Evolutionary conservation across 2,329 filamentous ascomycete genomes (phyloP).

Genomic region (Diplodia scrobiculata): DNA sequence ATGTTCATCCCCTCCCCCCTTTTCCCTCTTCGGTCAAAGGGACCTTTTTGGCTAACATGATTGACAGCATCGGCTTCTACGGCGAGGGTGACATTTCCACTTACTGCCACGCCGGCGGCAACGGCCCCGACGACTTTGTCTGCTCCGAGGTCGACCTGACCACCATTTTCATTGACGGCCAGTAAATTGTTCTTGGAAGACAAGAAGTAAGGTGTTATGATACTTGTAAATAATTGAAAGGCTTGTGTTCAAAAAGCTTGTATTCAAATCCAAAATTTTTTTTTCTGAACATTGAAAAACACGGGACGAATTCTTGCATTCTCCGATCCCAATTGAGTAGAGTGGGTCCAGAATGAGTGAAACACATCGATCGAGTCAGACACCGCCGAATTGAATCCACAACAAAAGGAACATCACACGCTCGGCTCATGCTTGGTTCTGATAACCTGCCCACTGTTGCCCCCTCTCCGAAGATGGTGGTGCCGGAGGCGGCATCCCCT

Average conservation of each 20-base stretch:
- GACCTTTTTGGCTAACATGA: neutral
- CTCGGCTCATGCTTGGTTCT: neutral
- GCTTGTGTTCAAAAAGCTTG: neutral
- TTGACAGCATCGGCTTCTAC: conserved; percentile 3
- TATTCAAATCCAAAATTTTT: neutral
- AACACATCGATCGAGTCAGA: too few relatives aligned
- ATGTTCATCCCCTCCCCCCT: neutral
- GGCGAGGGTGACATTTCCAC: conserved; percentile 9
- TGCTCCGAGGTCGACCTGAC: conserved; percentile 12
- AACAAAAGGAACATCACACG: neutral
- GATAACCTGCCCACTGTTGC: neutral
- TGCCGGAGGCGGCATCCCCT: neutral
- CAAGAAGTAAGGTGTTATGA: neutral
- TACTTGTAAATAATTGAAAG: conserved; percentile 5
- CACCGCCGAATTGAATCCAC: too few relatives aligned
- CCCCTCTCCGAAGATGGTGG: neutral
- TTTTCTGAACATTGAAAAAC: too few relatives aligned
- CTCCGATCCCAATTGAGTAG: too few relatives aligned
- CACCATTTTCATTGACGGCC: conserved; percentile 18
- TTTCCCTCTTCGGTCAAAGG: too few relatives aligned
- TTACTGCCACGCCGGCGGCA: conserved; percentile 24
- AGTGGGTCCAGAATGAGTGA: too few relatives aligned
- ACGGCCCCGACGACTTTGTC: conserved; percentile 25
- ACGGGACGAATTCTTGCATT: too few relatives aligned
- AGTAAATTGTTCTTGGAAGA: neutral